Evolutionary conservation across 1,139 yeast species (phyloP).

Genomic region (Candida gigantensis): DNA sequence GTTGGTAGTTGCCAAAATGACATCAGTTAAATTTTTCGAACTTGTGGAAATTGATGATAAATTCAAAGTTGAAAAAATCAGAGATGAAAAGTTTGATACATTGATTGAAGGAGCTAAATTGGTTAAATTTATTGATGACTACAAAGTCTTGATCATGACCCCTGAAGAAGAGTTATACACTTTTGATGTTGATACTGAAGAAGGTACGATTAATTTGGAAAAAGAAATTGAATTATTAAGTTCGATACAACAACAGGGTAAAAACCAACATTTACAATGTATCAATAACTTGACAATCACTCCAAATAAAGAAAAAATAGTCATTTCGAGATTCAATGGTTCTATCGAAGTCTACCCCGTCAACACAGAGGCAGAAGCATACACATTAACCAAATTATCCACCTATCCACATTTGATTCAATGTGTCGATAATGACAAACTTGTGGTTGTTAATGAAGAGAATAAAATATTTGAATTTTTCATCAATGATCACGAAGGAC

Average conservation of each 20-base stretch:
- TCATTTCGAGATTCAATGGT: conserved; percentile 66
- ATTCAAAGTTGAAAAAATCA: conserved; percentile 52
- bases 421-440: conserved; percentile 52
- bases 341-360: conserved; percentile 54
- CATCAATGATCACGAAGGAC: conserved; percentile 27
- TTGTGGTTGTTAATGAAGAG: conserved; percentile 72
- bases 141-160: conserved; percentile 55
- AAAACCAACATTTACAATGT: conserved; percentile 39
- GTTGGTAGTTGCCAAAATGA: conserved; percentile 70
- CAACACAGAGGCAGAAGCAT: conserved; percentile 15
- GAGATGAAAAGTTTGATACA: conserved; percentile 50
- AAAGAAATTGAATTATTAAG: conserved; percentile 46
- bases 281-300: conserved; percentile 55
- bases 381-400: conserved; percentile 51
- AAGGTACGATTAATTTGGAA: conserved; percentile 27
- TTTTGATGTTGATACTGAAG: conserved; percentile 39
- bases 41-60: conserved; percentile 45
- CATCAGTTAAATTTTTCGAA: conserved; percentile 68
- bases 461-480: conserved; percentile 71
- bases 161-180: conserved; percentile 65
- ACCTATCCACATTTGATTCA: conserved; percentile 63
- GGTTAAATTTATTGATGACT: conserved; percentile 45
- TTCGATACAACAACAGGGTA: conserved; percentile 15
- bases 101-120: conserved; percentile 57
- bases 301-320: conserved; percentile 44